Conservation (phyloP, 495 filamentous ascomycete species). For the Podospora pseudocomata region DNA sequence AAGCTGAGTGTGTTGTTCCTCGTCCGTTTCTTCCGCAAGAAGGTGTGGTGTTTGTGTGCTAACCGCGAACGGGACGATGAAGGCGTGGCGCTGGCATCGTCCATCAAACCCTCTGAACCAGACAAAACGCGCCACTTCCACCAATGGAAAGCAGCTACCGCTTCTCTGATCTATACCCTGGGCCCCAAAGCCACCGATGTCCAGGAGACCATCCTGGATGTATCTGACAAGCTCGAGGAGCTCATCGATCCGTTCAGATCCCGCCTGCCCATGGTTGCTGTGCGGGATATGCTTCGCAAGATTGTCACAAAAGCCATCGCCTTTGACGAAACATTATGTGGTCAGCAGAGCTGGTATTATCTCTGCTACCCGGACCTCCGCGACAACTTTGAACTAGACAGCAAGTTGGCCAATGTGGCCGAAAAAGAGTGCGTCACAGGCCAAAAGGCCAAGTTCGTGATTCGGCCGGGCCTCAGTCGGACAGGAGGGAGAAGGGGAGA, state of each 20-base stretch:
- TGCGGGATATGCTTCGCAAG: neutral
- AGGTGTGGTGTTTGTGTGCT: neutral
- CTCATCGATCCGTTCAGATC: neutral
- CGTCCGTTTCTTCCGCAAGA: neutral
- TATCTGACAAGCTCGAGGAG: neutral
- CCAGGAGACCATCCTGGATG: neutral
- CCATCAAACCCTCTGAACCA: neutral
- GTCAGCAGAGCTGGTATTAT: neutral
- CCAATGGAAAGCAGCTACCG: neutral
- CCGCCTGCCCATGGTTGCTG: neutral
- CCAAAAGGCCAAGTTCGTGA: neutral
- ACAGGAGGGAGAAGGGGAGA: neutral
- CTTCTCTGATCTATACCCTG: neutral
- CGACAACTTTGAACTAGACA: neutral
- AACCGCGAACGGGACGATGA: neutral
- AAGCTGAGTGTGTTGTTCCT: slow-evolving; percentile 1
- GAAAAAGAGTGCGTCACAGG: neutral
- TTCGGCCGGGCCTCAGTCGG: neutral
- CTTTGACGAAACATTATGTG: neutral
- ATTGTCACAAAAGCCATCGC: neutral
- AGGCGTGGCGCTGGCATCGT: neutral
- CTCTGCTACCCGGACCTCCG: neutral
- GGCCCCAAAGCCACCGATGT: neutral
- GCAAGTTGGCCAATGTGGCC: neutral
- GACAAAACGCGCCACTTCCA: neutral